Base-by-base conservation (phyloP, 2,329 filamentous ascomycete genomes). In the Fusarium ramigenum region DNA sequence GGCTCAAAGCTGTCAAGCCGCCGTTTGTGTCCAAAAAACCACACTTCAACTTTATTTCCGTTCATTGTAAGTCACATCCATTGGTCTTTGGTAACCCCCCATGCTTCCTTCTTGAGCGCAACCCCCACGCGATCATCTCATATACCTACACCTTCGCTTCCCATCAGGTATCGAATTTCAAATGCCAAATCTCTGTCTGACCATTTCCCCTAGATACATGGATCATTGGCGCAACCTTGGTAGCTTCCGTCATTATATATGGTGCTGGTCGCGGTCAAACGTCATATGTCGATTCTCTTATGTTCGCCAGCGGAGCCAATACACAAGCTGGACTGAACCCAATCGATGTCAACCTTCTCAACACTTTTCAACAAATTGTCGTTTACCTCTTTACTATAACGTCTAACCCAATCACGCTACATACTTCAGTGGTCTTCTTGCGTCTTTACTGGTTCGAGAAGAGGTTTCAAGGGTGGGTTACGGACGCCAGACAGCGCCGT, bases 391-490 rank as follows among this genome's bases (percentile, higher is more conserved):
- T 93, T 44, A 86, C 92, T 8, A 91, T 94, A 86, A 77, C 94
- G 18, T 91, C 92, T 32, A 97, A 94, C 57, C 95, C 95, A 1
- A 96, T 97, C 69, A 91, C 93, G 52, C 92, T 97, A 77, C 91
- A 97, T 79, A 90, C 93, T 4, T 93, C 90, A 49, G 94, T 99
- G 49, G 96, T 99, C 12, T 96, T 97, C 76, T 87, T 98, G 19
- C 93, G 96, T 32, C 86, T 99, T 4, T 98, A 97, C 83, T 99
- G 96, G 96, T 99, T 99, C 80, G 95, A 99, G 83, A 97, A 97
- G 82, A 90, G 95, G 12, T 98, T 99, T 80, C 93, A 97, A 79
- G 88, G 93, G 77, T 89, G 97, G 73, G 95, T 93, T 19, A 87
- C 87, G 39, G 93, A 97, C 76, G 91, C 93, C 3, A 89, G 90